Evolutionary conservation across 768 basidiomycete species (phyloP).

Genomic region (Boletus pseudopeckii): DNA sequence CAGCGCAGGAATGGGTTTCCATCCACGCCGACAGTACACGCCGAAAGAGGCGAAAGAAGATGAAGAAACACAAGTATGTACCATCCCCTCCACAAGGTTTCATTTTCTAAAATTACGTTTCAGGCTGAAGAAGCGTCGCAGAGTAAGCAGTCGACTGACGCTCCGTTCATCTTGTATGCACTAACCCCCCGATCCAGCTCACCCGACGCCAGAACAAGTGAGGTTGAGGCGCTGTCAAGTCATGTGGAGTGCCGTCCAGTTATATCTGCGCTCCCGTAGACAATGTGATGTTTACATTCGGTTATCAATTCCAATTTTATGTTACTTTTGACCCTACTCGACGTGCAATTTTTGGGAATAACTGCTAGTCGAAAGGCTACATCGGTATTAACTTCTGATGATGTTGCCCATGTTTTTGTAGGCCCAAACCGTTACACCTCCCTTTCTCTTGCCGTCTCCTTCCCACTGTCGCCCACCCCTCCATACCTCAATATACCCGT

Average conservation of each 20-base stretch:
- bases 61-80: constrained; percentile 94
- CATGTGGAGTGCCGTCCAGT: background rate
- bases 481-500: constrained; percentile 68
- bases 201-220: constrained; percentile 41
- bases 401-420: constrained; percentile 1
- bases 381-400: background rate
- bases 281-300: background rate
- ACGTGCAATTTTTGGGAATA: background rate
- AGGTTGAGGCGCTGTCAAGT: constrained; percentile 1
- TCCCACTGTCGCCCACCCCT: constrained; percentile 75
- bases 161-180: background rate
- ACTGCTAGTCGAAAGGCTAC: background rate
- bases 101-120: constrained; percentile 7
- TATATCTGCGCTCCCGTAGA: constrained; percentile 6
- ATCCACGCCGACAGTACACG: constrained; percentile 77
- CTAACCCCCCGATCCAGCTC: constrained; percentile 35
- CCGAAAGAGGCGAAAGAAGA: constrained; percentile 88
- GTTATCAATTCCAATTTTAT: background rate
- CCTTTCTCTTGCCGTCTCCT: constrained; percentile 52
- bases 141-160: constrained; percentile 47
- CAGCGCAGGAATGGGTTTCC: constrained; percentile 59
- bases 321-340: background rate
- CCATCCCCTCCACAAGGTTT: constrained; percentile 1
- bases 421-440: constrained; percentile 71
- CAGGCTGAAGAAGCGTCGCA: constrained; percentile 88